Conservation (phyloP, 164 flowering plant species). For the Nelumbo lutea region DNA sequence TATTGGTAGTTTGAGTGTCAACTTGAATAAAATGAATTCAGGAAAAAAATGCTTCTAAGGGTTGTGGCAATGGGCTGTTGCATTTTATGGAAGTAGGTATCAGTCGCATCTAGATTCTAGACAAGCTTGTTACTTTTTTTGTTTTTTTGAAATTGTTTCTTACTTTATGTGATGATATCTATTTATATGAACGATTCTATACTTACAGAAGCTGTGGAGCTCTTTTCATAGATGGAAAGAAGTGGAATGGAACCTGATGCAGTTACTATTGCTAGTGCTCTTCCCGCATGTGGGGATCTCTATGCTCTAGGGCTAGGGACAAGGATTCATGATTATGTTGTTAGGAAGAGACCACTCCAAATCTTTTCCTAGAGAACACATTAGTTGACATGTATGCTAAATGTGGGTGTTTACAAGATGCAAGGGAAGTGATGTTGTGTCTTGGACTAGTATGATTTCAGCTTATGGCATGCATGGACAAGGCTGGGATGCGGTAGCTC, state of each 20-base stretch:
- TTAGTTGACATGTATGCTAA: constrained; percentile 37
- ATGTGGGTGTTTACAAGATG: constrained; percentile 31
- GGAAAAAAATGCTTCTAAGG: too few relatives aligned
- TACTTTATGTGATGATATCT: constrained; percentile 30
- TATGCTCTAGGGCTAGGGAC: constrained; percentile 29
- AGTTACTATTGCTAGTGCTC: constrained; percentile 31
- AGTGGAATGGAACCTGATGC: constrained; percentile 31
- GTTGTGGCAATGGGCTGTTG: too few relatives aligned
- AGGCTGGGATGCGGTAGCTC: constrained; percentile 22
- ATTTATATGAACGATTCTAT: constrained; percentile 31
- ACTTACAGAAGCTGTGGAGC: constrained; percentile 28
- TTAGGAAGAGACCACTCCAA: constrained; percentile 22
- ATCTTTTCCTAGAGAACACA: constrained; percentile 35
- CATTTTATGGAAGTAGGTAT: too few relatives aligned
- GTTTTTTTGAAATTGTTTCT: too few relatives aligned
- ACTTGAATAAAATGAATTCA: too few relatives aligned
- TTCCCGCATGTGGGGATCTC: constrained; percentile 43
- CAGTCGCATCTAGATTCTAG: too few relatives aligned
- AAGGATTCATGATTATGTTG: constrained; percentile 30
- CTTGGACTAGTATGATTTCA: constrained; percentile 24
- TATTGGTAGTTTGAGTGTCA: too few relatives aligned
- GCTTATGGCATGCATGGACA: constrained; percentile 32
- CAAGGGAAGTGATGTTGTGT: constrained; percentile 30
- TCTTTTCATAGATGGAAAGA: constrained; percentile 29
- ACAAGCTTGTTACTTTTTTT: too few relatives aligned